Conservation (phyloP, 164 flowering plant genomes). For the Magnolia officinalis region DNA sequence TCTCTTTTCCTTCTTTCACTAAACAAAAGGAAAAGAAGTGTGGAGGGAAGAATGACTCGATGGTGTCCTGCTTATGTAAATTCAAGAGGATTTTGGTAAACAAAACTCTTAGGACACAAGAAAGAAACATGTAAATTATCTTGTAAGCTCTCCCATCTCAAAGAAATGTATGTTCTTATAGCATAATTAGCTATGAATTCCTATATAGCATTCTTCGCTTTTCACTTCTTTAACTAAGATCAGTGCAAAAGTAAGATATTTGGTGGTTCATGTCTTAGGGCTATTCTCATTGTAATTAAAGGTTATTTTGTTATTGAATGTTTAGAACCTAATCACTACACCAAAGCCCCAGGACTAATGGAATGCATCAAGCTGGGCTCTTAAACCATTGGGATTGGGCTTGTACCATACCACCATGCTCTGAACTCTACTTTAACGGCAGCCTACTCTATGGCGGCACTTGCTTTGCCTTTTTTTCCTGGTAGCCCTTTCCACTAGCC, state of each 20-base stretch:
- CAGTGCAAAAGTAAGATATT: not conserved
- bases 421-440: too few relatives aligned
- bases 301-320: too few relatives aligned
- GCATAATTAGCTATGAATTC: not conserved
- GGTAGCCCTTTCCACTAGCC: too few relatives aligned
- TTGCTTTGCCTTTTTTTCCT: too few relatives aligned
- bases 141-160: not conserved
- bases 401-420: too few relatives aligned
- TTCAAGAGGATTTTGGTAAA: slow-evolving; percentile 1
- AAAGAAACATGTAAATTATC: not conserved
- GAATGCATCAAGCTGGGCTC: too few relatives aligned
- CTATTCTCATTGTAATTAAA: too few relatives aligned
- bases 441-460: too few relatives aligned
- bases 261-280: not conserved
- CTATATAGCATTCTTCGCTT: not conserved
- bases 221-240: not conserved
- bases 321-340: too few relatives aligned
- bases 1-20: not conserved
- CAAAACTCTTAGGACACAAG: not conserved
- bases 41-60: not conserved
- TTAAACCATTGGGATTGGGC: too few relatives aligned
- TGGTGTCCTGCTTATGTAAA: not conserved
- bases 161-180: not conserved
- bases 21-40: not conserved
- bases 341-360: too few relatives aligned